Conservation (phyloP, 345 rosid genomes). For the Kandelia obovata region DNA sequence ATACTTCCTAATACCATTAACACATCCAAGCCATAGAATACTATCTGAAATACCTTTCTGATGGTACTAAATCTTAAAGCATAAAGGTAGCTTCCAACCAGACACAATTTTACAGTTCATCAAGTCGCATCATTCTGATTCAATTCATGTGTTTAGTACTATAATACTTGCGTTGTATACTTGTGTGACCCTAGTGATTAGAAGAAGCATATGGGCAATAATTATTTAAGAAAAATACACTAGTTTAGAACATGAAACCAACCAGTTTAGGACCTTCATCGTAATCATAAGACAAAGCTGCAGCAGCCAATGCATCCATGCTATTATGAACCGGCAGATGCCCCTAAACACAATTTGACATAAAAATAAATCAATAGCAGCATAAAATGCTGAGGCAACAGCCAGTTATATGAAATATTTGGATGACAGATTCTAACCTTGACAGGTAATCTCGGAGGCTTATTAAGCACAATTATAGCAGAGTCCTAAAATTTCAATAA, state of each 20-base stretch:
- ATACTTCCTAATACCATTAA: too few relatives aligned
- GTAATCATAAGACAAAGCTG: conserved; percentile 74
- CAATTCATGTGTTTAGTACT: too few relatives aligned
- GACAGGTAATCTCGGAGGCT: conserved; percentile 86
- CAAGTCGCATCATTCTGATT: too few relatives aligned
- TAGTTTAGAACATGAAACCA: conserved; percentile 7
- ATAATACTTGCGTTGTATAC: too few relatives aligned
- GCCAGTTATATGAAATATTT: background rate
- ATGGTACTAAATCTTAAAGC: too few relatives aligned
- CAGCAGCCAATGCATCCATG: conserved; percentile 96
- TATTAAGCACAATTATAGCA: conserved; percentile 74
- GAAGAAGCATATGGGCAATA: too few relatives aligned
- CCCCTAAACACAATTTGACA: conserved; percentile 41
- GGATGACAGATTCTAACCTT: conserved; percentile 45
- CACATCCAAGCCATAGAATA: too few relatives aligned
- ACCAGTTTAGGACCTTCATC: conserved; percentile 92
- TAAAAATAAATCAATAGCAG: conserved; percentile 10
- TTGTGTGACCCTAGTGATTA: too few relatives aligned
- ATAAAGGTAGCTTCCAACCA: too few relatives aligned
- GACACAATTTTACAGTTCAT: too few relatives aligned
- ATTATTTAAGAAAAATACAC: too few relatives aligned
- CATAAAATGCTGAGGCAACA: background rate
- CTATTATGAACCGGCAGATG: conserved; percentile 82
- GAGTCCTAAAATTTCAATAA: conserved; percentile 51
- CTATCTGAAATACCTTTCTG: too few relatives aligned